Percentiles rank a stretch among this genome's conserved stretches.
Evolutionary conservation across 225 moss, liverwort and hornwort genomes (phyloP).

Genomic region (Straminergon stramineum): DNA sequence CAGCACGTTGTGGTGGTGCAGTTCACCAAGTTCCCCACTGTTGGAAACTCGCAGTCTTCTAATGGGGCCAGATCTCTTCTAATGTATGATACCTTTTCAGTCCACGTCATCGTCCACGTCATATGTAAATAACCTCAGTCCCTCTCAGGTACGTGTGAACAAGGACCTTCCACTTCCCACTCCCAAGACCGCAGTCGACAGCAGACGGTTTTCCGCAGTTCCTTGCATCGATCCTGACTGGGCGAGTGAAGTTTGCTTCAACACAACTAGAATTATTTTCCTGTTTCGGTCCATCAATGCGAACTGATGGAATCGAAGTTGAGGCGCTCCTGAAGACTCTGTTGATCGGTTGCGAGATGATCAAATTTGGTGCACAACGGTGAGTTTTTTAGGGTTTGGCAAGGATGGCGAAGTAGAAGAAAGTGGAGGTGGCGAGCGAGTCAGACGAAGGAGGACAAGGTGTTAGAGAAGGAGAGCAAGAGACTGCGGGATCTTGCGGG

Average conservation of each 20-base stretch:
- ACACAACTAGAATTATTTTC: too few relatives aligned
- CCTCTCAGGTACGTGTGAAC: not conserved
- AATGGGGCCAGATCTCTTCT: too few relatives aligned
- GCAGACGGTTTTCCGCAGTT: not conserved
- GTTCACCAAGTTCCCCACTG: too few relatives aligned
- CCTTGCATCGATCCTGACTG: not conserved
- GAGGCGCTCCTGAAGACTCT: not conserved
- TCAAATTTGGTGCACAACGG: not conserved
- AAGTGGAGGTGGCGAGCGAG: constrained; percentile 22
- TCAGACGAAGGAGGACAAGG: constrained; percentile 46
- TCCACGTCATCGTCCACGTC: too few relatives aligned
- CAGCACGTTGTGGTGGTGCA: too few relatives aligned
- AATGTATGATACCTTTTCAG: too few relatives aligned
- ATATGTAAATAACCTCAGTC: not conserved
- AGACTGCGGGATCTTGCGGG: constrained; percentile 65
- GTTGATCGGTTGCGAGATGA: not conserved
- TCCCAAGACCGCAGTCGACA: not conserved
- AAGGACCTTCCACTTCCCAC: not conserved
- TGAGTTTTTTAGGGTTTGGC: constrained; percentile 21
- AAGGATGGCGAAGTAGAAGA: constrained; percentile 38
- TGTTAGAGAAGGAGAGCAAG: constrained; percentile 45
- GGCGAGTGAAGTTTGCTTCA: not conserved
- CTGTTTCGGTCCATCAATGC: not conserved
- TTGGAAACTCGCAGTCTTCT: too few relatives aligned
- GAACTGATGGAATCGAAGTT: not conserved